Percentiles rank a stretch among this genome's conserved stretches.
These are phyloP conservation scores for Heritiera fomes DNA, from an alignment of 345 rosid genomes.

Conservation along the genomic window DNA sequence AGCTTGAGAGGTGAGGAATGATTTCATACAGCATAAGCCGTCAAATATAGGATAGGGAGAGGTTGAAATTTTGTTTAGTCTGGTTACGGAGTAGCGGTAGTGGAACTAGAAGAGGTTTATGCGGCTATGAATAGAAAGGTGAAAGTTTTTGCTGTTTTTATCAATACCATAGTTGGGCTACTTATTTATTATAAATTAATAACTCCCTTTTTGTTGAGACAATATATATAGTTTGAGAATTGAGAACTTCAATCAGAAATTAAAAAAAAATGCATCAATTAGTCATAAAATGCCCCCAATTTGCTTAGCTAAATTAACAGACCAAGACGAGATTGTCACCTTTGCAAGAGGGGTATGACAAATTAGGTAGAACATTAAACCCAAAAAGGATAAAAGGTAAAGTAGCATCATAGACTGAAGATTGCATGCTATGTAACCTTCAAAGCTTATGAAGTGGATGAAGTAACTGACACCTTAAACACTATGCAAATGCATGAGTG, in stretches of 20 bases:
- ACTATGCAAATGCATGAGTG: conserved; percentile 7
- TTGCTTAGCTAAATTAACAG: background rate
- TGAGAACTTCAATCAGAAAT: background rate
- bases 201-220: too few species aligned
- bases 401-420: background rate
- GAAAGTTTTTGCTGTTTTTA: background rate
- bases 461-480: conserved; percentile 7
- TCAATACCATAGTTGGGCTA: background rate
- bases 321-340: background rate
- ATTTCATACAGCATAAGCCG: background rate
- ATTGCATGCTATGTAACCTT: background rate
- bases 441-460: background rate
- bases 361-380: background rate
- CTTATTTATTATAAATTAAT: too few species aligned
- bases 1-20: background rate
- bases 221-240: too few species aligned
- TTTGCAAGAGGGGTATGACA: background rate
- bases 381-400: background rate
- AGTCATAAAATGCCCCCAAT: background rate
- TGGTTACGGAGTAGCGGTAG: background rate
- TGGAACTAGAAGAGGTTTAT: background rate
- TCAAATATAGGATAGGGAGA: background rate
- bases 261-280: background rate
- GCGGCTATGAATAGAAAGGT: background rate
- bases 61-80: background rate